Base-by-base conservation (phyloP, 176 grass and related monocot genomes). In the Ensete ventricosum region DNA sequence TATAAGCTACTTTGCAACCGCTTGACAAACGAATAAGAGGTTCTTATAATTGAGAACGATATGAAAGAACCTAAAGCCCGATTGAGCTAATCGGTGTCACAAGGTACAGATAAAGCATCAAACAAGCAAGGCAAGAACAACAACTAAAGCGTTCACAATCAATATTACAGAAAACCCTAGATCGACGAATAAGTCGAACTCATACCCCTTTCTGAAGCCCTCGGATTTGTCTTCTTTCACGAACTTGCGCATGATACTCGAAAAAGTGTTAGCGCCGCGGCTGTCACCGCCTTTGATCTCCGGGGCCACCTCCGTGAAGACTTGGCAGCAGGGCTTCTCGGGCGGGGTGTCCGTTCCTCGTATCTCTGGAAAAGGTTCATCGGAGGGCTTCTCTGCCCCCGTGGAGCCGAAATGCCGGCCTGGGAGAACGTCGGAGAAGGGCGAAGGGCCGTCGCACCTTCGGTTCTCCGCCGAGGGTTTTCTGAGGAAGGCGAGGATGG, bases 401-500 rank as follows among this genome's bases (percentile, higher is more conserved):
- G 60, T 17, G 29, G 49, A 63, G 14, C n/a, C 29, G 53, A 7
- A 10, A 2, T 3, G n/a, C 9, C 49, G 55, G 48, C 14, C 75
- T 24, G 25, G 29, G 16, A 73, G 1, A 1, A 22, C 11, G 0
- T 53, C 69, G 16, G 54, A 23, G 23, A 52, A n/a, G 20, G 55
- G 50, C 55, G 69, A 26, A 17, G 49, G 29, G 57, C 9, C 78
- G 22, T 14, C 22, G 48, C 69, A 53, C 52, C 14, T 16, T 52
- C 25, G 48, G 49, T 52, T 64, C 69, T 53, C 76, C 68, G 82
- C 65, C 71, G 81, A 73, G 67, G 82, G 77, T 72, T 76, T 95
- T 52, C 83, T 72, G 69, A 89, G 75, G 84, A 97, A 97, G 17
- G 94, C 85, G 82, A 89, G 90, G 62, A 98, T 88, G 27, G 94